These are phyloP conservation scores for Hypomyces perniciosus DNA, from an alignment of 2,329 filamentous ascomycete genomes.

Conservation along the genomic window DNA sequence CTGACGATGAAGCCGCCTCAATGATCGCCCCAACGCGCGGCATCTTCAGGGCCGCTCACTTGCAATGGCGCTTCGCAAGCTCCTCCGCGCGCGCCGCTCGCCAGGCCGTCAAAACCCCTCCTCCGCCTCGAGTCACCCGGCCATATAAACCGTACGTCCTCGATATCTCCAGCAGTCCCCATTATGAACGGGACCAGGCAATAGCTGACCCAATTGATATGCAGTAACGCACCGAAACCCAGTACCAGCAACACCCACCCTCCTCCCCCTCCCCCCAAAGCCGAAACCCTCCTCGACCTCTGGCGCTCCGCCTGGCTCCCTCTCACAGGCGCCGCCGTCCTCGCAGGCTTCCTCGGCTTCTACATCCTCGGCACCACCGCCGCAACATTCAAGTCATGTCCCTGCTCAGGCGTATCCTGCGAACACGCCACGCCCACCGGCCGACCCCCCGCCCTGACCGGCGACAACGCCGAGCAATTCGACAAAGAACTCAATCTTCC, in stretches of 20 bases:
- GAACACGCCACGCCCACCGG: slow-evolving; percentile 40
- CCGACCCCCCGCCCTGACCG: slow-evolving; percentile 40
- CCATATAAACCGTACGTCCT: slow-evolving; percentile 27
- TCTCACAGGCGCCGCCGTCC: slow-evolving; percentile 41
- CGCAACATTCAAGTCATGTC: slow-evolving; percentile 27
- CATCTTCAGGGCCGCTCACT: slow-evolving; percentile 16
- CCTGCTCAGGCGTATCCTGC: slow-evolving; percentile 20
- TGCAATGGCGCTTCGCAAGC: slow-evolving; percentile 26
- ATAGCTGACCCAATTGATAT: neutral
- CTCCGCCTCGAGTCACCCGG: slow-evolving; percentile 20
- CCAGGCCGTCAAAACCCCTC: slow-evolving; percentile 16
- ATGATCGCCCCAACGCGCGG: slow-evolving; percentile 28
- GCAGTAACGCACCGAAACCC: slow-evolving; percentile 3
- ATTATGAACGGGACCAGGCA: neutral
- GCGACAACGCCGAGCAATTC: slow-evolving; percentile 47
- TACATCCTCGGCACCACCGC: slow-evolving; percentile 38
- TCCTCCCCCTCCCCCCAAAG: slow-evolving; percentile 19
- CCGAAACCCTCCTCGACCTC: slow-evolving; percentile 30
- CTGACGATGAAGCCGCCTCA: slow-evolving; percentile 11
- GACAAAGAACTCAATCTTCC: slow-evolving; percentile 52
- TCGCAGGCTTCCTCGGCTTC: slow-evolving; percentile 41
- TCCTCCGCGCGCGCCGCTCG: slow-evolving; percentile 21
- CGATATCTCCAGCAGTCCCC: slow-evolving; percentile 1
- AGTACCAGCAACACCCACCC: slow-evolving; percentile 14
- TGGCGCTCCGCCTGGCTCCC: slow-evolving; percentile 37